Base-by-base conservation (phyloP, 345 rosid species). In the Brassica nigra region DNA sequence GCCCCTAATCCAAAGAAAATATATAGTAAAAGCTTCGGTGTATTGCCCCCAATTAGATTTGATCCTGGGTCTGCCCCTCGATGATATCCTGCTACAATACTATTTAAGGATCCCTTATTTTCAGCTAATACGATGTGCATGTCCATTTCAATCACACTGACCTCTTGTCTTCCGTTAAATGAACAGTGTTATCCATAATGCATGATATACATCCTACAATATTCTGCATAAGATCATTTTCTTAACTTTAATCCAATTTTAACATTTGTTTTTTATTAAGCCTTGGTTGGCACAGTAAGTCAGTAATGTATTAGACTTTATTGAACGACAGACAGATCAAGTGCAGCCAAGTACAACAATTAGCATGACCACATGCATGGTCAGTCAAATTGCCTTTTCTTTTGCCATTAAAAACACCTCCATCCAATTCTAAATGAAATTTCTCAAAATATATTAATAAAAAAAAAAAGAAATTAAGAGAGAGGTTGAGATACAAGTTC, bases 121-220 rank as follows among this genome's bases (percentile, higher is more conserved):
- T 62, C 3, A 73, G 1, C 7, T 11, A 61, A 28, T 18, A 42
- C 58, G 58, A 52, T 54, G 10, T 15, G 29, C 9, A 73, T n/a
- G 69, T 62, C 61, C 42, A 44, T 3, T 44, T 73, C 77, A 30
- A 16, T 16, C 10, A 63, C 12, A 31, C 14, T 73, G n/a, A 74
- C 30, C 15, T 49, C 11, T n/a, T n/a, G n/a, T n/a, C n/a, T 63
- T 49, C 9, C 49, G 52, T 11, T 63, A 39, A 62, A 73, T 47
- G 47, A 74, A 16, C 14, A 42, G 18, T 42, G n/a, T 11, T 16
- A 30, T 63, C 7, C 73, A 49, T 4, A 29, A 68, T 5, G 27
- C 61, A 9, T 68, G 14, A 1, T 15, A 23, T 9, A 30, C 2
- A 14, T 52, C 62, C 4, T 12, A 62, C 49, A 31, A 44, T 44